Evolutionary conservation across 164 flowering plant species (phyloP).

Genomic region (Nymphaea thermarum): DNA sequence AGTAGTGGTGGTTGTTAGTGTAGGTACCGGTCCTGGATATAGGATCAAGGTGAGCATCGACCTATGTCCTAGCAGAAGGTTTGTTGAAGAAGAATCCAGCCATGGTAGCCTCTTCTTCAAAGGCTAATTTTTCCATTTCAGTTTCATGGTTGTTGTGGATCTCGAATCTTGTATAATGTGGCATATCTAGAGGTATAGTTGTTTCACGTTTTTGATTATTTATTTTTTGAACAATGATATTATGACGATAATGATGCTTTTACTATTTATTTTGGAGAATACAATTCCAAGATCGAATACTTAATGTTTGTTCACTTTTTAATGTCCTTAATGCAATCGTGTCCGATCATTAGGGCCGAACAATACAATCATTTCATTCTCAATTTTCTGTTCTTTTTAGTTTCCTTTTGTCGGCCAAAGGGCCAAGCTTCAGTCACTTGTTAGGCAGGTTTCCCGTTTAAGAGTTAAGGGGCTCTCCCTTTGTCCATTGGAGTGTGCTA

Average conservation of each 20-base stretch:
- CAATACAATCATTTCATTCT: too few species aligned
- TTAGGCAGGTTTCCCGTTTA: too few species aligned
- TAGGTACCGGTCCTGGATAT: background rate
- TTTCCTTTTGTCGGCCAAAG: too few species aligned
- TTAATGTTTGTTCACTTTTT: too few species aligned
- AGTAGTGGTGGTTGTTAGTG: background rate
- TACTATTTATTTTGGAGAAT: background rate
- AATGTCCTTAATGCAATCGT: too few species aligned
- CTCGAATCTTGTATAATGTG: background rate
- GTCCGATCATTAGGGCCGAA: too few species aligned
- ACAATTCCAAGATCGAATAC: background rate
- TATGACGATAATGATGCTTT: background rate
- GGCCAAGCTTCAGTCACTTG: too few species aligned
- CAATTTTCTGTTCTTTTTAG: too few species aligned
- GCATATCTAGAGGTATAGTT: background rate
- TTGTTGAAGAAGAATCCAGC: background rate
- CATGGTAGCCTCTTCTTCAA: background rate
- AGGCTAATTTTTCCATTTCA: background rate
- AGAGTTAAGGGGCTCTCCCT: too few species aligned
- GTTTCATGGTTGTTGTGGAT: background rate
- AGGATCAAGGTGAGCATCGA: background rate
- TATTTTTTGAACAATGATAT: too few species aligned
- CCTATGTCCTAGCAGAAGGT: background rate
- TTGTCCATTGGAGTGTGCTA: too few species aligned
- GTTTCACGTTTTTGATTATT: background rate